Evolutionary conservation across 495 filamentous ascomycete genomes (phyloP).

Genomic region (Hamigera avellanea): DNA sequence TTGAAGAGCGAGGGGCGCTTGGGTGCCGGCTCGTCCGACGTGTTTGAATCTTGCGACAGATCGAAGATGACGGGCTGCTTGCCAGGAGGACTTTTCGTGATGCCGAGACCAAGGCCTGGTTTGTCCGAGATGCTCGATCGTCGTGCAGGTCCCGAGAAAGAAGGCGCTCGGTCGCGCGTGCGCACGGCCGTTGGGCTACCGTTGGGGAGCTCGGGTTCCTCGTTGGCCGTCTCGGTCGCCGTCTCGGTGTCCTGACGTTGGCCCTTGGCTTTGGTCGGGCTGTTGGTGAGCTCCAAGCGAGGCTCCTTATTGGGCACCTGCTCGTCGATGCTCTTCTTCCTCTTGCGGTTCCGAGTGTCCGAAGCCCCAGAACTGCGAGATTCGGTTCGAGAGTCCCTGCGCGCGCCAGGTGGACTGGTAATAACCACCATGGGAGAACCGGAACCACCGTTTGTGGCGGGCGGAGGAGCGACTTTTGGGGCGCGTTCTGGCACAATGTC

Average conservation of each 20-base stretch:
- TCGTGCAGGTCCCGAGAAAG: slow-evolving; percentile 15
- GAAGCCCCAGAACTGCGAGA: too few species aligned
- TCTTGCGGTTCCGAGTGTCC: slow-evolving; percentile 10
- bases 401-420: not conserved
- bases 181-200: slow-evolving; percentile 7
- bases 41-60: slow-evolving; percentile 5
- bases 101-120: slow-evolving; percentile 18
- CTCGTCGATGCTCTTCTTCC: slow-evolving; percentile 14
- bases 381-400: not conserved
- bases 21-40: not conserved
- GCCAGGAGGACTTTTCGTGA: slow-evolving; percentile 16
- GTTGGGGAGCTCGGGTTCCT: slow-evolving; percentile 1
- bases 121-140: slow-evolving; percentile 10
- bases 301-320: slow-evolving; percentile 16
- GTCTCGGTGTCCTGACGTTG: not conserved
- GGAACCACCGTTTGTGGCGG: not conserved
- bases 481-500: not conserved
- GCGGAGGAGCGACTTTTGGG: not conserved
- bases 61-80: slow-evolving; percentile 3
- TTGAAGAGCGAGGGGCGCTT: not conserved
- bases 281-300: slow-evolving; percentile 7
- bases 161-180: slow-evolving; percentile 7
- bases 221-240: not conserved
- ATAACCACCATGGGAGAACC: not conserved
- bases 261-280: not conserved